phyloP scores from a whole-genome alignment of 768 basidiomycete genomes.

The Sporobolomyces phaffii region DNA sequence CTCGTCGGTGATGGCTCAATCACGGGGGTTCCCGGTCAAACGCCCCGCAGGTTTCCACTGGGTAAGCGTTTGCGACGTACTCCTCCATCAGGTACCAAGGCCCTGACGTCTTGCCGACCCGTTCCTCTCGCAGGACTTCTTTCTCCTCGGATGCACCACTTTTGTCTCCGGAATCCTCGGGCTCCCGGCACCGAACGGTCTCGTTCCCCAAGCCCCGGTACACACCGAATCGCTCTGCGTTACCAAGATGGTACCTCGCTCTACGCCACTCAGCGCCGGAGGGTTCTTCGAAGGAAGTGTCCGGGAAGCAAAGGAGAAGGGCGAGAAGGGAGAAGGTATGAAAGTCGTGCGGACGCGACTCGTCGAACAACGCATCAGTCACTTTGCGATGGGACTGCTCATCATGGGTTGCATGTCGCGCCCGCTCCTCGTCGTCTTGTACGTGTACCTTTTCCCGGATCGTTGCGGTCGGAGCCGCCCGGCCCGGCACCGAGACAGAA shows the following conservation, averaged over 20 bases:
- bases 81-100: neutral
- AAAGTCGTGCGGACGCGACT: constrained; percentile 55
- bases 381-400: constrained; percentile 67
- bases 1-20: constrained; percentile 76
- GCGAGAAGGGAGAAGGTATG: constrained; percentile 28
- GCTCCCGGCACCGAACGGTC: constrained; percentile 71
- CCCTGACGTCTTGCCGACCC: constrained; percentile 45
- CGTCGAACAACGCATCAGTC: constrained; percentile 88
- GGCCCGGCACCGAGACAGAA: neutral
- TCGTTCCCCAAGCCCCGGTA: constrained; percentile 68
- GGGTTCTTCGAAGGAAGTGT: constrained; percentile 38
- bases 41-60: constrained; percentile 65
- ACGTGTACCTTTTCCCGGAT: neutral
- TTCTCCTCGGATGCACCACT: constrained; percentile 81
- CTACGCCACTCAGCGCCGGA: constrained; percentile 20
- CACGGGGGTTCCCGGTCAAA: constrained; percentile 76
- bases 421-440: constrained; percentile 72
- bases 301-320: constrained; percentile 13
- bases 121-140: constrained; percentile 79
- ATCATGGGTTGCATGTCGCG: constrained; percentile 67
- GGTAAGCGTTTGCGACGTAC: constrained; percentile 25
- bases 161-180: constrained; percentile 74
- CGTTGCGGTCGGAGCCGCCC: no score
- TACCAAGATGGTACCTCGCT: constrained; percentile 26
- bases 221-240: constrained; percentile 68